Conservation (phyloP, 768 basidiomycete genomes). For the Calocybe indica region DNA sequence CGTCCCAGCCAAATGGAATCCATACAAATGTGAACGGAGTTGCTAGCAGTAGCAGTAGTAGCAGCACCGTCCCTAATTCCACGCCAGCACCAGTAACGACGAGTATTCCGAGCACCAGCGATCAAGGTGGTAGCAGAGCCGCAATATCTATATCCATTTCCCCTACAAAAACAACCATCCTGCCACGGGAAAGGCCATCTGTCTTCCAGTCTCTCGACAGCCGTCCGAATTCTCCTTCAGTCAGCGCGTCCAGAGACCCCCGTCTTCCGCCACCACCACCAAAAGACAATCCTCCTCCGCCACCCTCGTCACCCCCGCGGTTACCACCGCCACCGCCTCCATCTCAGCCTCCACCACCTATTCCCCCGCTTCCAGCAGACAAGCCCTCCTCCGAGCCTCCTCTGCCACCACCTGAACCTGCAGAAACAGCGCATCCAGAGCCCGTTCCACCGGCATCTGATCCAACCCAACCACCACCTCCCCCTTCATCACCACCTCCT, state of each 20-base stretch:
- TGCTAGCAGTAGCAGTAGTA: slow-evolving; percentile 5
- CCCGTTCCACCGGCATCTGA: slow-evolving; percentile 19
- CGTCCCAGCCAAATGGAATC: slow-evolving; percentile 20
- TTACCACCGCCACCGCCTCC: slow-evolving; percentile 15
- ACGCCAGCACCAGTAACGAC: slow-evolving; percentile 6
- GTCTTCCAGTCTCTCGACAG: slow-evolving; percentile 3
- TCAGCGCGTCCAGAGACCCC: slow-evolving; percentile 14
- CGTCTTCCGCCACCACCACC: slow-evolving; percentile 25
- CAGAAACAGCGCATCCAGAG: slow-evolving; percentile 19
- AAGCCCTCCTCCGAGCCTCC: slow-evolving; percentile 22
- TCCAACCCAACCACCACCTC: slow-evolving; percentile 17
- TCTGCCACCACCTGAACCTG: slow-evolving; percentile 22
- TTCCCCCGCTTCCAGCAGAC: slow-evolving; percentile 8
- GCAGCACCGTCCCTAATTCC: slow-evolving; percentile 15
- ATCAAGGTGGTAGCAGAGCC: slow-evolving; percentile 11
- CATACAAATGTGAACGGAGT: slow-evolving; percentile 6
- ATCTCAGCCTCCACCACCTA: slow-evolving; percentile 20
- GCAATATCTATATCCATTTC: slow-evolving; percentile 18
- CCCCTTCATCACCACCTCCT: slow-evolving; percentile 25
- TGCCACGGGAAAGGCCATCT: not conserved
- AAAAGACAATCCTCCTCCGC: slow-evolving; percentile 15
- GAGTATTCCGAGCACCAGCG: slow-evolving; percentile 8
- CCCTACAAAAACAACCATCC: too few species aligned
- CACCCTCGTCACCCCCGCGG: slow-evolving; percentile 22
- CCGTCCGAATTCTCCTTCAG: slow-evolving; percentile 22